Base-by-base conservation (phyloP, 352 stramenopile genomes). In the Aphanomyces stellatus region DNA sequence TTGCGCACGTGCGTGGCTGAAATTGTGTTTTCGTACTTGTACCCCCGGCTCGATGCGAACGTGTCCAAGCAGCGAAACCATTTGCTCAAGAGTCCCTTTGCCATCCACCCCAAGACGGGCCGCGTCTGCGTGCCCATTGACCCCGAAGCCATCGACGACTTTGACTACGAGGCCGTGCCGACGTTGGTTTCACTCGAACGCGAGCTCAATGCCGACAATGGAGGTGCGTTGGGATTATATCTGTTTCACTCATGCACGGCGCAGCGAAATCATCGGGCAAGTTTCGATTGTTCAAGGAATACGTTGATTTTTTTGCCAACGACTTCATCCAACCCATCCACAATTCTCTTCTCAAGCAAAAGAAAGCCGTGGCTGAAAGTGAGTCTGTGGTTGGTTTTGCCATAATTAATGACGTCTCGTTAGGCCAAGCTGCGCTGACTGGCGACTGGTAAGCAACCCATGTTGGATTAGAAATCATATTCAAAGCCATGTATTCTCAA, bases 61-160 rank as follows among this genome's bases (percentile, higher is more conserved):
- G 97, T 99, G 55, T 99, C 96, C 67, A 99, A 99, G 75, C 93
- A 98, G 74, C 88, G 96, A 62, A 99, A 99, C 88, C 97, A 99
- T 86, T 98, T 99, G 82, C 84, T 99, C 40, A 99, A 99, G 78
- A 97, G 82, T 77, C 97, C 97, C 30, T 99, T 99, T 71, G 97
- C 93, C 28, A 93, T 99, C 25, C 96, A 99, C 75, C 96, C 96
- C 5, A 99, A 99, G 83, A 98, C 95, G 0, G 79, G 97, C 22
- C 82, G 96, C 25, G 96, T 99, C 13, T 99, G 97, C 77, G 96
- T 99, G 22, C 97, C 97, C 0, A 97, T 99, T 53, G 65, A 82
- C 88, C 72, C 82, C 69, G 40, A 71, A 27, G 74, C 81, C 4
- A 85, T 98, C 35, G 85, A 97, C 25, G 71, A 69, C 1, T 97